Evolutionary conservation across 805 yeast species (phyloP).

Genomic region (Cyberlindnera maritima): DNA sequence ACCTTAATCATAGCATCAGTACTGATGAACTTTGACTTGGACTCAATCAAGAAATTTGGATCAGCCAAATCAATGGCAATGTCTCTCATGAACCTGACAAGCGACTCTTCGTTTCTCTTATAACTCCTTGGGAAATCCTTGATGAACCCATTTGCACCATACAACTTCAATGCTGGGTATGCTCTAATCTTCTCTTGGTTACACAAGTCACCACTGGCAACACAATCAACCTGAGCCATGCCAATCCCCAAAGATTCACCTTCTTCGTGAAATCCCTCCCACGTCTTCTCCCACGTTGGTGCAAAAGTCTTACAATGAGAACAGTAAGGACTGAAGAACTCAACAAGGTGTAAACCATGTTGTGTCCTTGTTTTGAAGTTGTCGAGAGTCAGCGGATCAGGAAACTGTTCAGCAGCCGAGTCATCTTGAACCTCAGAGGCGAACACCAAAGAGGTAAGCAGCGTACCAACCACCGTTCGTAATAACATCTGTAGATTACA

Average conservation of each 20-base stretch:
- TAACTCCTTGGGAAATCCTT: conserved; percentile 47
- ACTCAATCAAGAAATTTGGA: conserved; percentile 36
- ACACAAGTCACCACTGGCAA: conserved; percentile 85
- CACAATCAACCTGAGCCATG: conserved; percentile 82
- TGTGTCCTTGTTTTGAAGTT: conserved; percentile 50
- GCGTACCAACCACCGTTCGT: background rate
- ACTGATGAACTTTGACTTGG: conserved; percentile 38
- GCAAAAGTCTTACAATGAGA: conserved; percentile 75
- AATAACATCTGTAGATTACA: no score
- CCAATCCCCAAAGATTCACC: conserved; percentile 43
- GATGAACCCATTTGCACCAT: conserved; percentile 52
- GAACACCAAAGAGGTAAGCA: background rate
- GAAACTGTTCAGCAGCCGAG: conserved; percentile 29
- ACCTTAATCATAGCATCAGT: conserved; percentile 44
- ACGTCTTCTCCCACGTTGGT: conserved; percentile 79
- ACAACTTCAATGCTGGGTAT: conserved; percentile 75
- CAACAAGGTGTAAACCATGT: conserved; percentile 68
- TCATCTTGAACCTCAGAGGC: background rate
- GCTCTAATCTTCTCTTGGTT: conserved; percentile 53
- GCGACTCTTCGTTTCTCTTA: conserved; percentile 45
- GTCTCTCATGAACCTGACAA: conserved; percentile 52
- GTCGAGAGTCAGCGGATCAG: conserved; percentile 47
- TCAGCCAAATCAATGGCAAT: conserved; percentile 46
- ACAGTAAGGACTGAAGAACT: conserved; percentile 90
- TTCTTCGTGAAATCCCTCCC: conserved; percentile 44